These are phyloP conservation scores for Candida germanica DNA, from an alignment of 805 yeast genomes.

Conservation along the genomic window DNA sequence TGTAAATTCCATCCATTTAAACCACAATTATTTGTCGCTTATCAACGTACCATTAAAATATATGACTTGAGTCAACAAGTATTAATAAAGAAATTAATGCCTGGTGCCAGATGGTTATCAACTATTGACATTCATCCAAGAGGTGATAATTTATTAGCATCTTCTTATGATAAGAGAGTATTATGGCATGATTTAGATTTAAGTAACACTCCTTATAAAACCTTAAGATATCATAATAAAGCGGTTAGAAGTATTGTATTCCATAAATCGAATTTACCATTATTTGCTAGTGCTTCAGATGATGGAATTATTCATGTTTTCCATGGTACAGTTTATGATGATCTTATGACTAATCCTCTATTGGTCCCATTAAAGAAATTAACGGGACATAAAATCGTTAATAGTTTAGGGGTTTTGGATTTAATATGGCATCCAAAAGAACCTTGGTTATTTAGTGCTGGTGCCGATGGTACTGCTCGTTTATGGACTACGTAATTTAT, in stretches of 20 bases:
- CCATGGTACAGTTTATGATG: conserved; percentile 96
- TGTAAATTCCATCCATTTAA: conserved; percentile 96
- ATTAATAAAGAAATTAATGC: conserved; percentile 77
- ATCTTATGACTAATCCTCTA: conserved; percentile 90
- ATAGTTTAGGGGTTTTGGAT: conserved; percentile 82
- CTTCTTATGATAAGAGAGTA: conserved; percentile 91
- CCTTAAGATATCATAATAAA: conserved; percentile 88
- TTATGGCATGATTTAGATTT: conserved; percentile 97
- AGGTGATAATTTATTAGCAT: conserved; percentile 91
- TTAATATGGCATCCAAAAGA: conserved; percentile 96
- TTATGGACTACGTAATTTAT: conserved; percentile 79
- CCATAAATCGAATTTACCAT: conserved; percentile 82
- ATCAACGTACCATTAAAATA: conserved; percentile 87
- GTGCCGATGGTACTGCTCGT: conserved; percentile 95
- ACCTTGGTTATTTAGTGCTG: conserved; percentile 96
- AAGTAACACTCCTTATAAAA: conserved; percentile 86
- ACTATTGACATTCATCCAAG: conserved; percentile 91
- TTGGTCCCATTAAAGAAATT: conserved; percentile 94
- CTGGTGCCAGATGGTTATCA: conserved; percentile 95
- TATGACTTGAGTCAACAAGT: conserved; percentile 88
- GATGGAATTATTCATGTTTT: conserved; percentile 91
- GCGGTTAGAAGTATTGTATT: conserved; percentile 87
- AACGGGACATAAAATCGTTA: conserved; percentile 79
- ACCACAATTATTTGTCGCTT: conserved; percentile 90
- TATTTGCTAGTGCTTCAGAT: conserved; percentile 92